Evolutionary conservation across 2,329 filamentous ascomycete genomes (phyloP).

Genomic region (Dothidotthia symphoricarpi): DNA sequence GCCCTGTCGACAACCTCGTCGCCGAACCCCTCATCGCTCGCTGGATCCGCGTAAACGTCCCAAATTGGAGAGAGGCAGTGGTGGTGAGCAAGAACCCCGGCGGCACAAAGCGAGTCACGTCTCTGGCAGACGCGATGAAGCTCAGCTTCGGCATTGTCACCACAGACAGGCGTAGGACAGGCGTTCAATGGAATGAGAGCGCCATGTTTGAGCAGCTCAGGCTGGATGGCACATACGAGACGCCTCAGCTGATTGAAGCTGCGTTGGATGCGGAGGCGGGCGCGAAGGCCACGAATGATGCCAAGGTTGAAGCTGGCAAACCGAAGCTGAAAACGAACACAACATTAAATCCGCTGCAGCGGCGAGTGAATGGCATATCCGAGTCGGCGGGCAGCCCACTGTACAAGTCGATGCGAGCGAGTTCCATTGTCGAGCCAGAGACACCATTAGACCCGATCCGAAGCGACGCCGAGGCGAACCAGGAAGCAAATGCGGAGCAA

Average conservation of each 20-base stretch:
- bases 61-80: constrained; percentile 84
- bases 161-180: constrained; percentile 61
- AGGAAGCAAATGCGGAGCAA: constrained; percentile 9
- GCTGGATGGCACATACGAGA: constrained; percentile 45
- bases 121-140: constrained; percentile 90
- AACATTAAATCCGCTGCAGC: constrained; percentile 29
- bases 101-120: constrained; percentile 95
- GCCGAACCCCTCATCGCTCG: constrained; percentile 92
- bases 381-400: constrained; percentile 33
- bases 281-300: constrained; percentile 25
- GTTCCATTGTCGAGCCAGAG: constrained; percentile 36
- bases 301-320: constrained; percentile 28
- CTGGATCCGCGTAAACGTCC: constrained; percentile 89
- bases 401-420: constrained; percentile 38
- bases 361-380: constrained; percentile 28
- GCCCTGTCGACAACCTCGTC: constrained; percentile 94
- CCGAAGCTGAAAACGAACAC: constrained; percentile 24
- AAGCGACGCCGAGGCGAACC: constrained; percentile 17
- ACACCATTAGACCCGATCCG: constrained; percentile 27
- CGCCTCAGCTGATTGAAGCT: constrained; percentile 30
- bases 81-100: constrained; percentile 98
- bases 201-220: constrained; percentile 62
- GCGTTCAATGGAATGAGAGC: constrained; percentile 65
- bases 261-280: constrained; percentile 35
- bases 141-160: constrained; percentile 97